Conservation (phyloP, 2,329 filamentous ascomycete genomes). For the Chlorencoelia australis region DNA sequence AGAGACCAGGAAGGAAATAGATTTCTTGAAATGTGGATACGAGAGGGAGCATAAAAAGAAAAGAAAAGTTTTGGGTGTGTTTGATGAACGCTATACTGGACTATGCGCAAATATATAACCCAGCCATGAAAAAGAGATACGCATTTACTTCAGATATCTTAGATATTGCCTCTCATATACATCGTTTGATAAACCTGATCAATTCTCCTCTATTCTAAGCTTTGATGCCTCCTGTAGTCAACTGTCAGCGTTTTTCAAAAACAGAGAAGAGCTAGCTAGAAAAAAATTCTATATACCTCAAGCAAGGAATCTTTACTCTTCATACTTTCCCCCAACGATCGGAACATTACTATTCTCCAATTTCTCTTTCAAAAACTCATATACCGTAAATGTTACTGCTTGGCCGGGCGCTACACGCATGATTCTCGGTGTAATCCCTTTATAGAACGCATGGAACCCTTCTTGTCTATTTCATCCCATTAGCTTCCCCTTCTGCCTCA, state of each 20-base stretch:
- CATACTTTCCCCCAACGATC: constrained; percentile 52
- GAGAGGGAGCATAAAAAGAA: not conserved
- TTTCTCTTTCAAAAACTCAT: constrained; percentile 65
- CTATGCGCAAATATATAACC: constrained; percentile 5
- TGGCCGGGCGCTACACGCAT: constrained; percentile 97
- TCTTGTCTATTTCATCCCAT: constrained; percentile 54
- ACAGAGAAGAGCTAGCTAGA: too few relatives aligned
- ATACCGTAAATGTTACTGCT: constrained; percentile 67
- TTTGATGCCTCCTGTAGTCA: too few relatives aligned
- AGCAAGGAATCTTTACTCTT: constrained; percentile 41
- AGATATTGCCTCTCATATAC: too few relatives aligned
- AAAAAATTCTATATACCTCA: not conserved
- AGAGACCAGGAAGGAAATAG: constrained; percentile 53
- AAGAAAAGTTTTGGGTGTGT: constrained; percentile 5
- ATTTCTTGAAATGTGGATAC: not conserved
- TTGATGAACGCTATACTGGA: constrained; percentile 11
- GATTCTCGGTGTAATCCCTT: constrained; percentile 94
- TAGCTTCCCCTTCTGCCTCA: not conserved
- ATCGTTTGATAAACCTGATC: too few relatives aligned
- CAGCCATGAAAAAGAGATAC: not conserved
- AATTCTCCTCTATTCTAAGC: too few relatives aligned
- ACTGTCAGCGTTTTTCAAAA: too few relatives aligned
- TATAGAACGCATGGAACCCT: constrained; percentile 91
- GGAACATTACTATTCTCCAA: constrained; percentile 53
- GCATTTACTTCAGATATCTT: not conserved